Conservation (phyloP, 2,329 filamentous ascomycete genomes). For the Davidsoniella neocaledoniae region DNA sequence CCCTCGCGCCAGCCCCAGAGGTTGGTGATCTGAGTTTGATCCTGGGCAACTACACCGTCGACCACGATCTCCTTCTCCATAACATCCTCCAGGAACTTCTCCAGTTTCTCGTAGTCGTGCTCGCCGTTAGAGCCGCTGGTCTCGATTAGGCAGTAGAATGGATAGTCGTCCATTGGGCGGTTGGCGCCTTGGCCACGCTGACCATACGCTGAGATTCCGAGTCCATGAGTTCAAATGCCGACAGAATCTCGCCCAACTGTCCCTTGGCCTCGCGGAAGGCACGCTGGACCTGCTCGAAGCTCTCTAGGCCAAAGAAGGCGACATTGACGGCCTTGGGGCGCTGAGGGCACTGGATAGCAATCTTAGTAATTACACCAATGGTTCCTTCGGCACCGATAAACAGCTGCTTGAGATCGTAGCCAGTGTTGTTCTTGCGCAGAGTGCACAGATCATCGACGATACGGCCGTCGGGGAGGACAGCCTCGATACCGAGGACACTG, state of each 20-base stretch:
- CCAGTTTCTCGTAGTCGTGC: slow-evolving; percentile 84
- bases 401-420: slow-evolving; percentile 91
- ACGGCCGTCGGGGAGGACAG: slow-evolving; percentile 82
- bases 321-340: slow-evolving; percentile 81
- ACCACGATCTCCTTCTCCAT: slow-evolving; percentile 74
- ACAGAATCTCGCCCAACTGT: slow-evolving; percentile 86
- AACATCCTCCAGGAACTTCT: slow-evolving; percentile 77
- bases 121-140: slow-evolving; percentile 89
- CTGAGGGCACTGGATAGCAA: slow-evolving; percentile 80
- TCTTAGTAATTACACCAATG: slow-evolving; percentile 79
- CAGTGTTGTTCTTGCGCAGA: slow-evolving; percentile 95
- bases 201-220: slow-evolving; percentile 65
- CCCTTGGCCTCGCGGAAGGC: slow-evolving; percentile 81
- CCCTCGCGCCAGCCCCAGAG: slow-evolving; percentile 92
- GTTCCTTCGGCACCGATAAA: slow-evolving; percentile 95
- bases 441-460: slow-evolving; percentile 77
- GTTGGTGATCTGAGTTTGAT: slow-evolving; percentile 72
- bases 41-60: slow-evolving; percentile 83
- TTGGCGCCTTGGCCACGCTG: slow-evolving; percentile 55
- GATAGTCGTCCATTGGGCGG: slow-evolving; percentile 68
- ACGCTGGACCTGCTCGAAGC: slow-evolving; percentile 71
- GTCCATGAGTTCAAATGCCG: slow-evolving; percentile 97
- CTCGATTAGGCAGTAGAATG: slow-evolving; percentile 94
- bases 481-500: slow-evolving; percentile 80
- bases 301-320: slow-evolving; percentile 81